Percentiles rank a stretch among this genome's conserved stretches.
phyloP scores from a whole-genome alignment of 2,329 filamentous ascomycete species.

The Rhynchosporium graminicola region DNA sequence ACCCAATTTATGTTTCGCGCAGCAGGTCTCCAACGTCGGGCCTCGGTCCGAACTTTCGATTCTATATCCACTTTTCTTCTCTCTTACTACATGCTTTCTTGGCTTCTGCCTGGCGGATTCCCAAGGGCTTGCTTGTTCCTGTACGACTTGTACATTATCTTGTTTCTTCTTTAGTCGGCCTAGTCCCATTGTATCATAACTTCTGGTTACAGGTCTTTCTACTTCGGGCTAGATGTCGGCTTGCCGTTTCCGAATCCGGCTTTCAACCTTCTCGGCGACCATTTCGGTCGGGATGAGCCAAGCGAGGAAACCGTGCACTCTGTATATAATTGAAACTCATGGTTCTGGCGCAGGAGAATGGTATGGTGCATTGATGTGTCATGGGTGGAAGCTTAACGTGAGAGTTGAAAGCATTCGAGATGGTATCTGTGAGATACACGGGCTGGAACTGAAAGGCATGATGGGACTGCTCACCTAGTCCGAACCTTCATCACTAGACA shows the following conservation, averaged over 20 bases:
- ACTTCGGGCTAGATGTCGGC: background rate
- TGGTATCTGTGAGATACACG: background rate
- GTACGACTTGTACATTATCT: slow-evolving; percentile 9
- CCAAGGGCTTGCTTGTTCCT: background rate
- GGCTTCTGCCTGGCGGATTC: background rate
- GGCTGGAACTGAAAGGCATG: background rate
- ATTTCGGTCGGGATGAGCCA: background rate
- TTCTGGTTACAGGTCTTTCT: background rate
- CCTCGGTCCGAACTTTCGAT: slow-evolving; percentile 11
- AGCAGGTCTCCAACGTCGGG: background rate
- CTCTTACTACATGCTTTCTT: background rate
- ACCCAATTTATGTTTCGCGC: slow-evolving; percentile 27
- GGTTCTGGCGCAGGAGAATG: slow-evolving; percentile 3
- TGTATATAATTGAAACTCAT: slow-evolving; percentile 8
- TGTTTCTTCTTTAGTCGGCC: slow-evolving; percentile 6
- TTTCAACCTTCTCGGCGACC: background rate
- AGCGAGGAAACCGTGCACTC: background rate
- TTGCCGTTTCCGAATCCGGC: no score
- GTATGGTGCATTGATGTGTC: background rate
- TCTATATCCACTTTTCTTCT: background rate
- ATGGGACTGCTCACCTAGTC: background rate
- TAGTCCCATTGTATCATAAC: slow-evolving; percentile 8
- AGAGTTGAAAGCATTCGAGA: background rate
- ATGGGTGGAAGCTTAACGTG: background rate
- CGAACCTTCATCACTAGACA: background rate